Conservation (phyloP, 1,139 yeast species). For the Yamadazyma diospyri region DNA sequence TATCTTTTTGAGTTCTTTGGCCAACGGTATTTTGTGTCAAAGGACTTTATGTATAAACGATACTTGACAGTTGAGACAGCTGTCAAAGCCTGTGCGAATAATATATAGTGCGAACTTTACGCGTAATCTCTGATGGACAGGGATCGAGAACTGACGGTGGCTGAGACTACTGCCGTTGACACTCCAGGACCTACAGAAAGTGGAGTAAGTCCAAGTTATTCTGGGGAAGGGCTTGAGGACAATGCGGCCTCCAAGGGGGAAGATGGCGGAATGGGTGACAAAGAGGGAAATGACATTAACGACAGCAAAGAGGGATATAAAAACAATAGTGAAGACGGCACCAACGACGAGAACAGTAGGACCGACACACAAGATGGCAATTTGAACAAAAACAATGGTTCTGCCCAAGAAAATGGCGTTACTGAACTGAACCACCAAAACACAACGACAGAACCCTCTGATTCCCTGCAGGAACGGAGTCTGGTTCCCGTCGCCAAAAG, state of each 20-base stretch:
- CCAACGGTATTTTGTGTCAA: slow-evolving; percentile 6
- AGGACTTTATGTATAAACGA: slow-evolving; percentile 3
- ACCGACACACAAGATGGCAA: slow-evolving; percentile 1
- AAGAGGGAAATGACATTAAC: background rate
- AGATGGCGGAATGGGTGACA: background rate
- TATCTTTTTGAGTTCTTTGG: slow-evolving; percentile 11
- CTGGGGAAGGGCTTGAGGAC: no score
- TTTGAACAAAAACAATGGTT: background rate
- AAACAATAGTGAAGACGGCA: background rate
- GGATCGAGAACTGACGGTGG: slow-evolving; percentile 1
- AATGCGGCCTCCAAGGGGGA: background rate
- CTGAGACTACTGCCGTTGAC: no score
- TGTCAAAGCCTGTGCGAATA: slow-evolving; percentile 1
- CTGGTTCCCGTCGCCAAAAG: background rate
- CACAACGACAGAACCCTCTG: no score
- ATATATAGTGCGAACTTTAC: slow-evolving; percentile 6
- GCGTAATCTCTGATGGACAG: background rate
- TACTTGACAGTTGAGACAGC: slow-evolving; percentile 4
- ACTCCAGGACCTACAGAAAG: no score
- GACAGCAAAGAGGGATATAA: slow-evolving; percentile 1
- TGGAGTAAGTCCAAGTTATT: no score
- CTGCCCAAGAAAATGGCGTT: background rate
- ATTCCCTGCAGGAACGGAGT: background rate
- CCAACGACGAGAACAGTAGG: slow-evolving; percentile 2
- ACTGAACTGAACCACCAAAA: background rate